These are phyloP conservation scores for Fagopyrum esculentum DNA, from an alignment of 148 eudicot genomes.

Conservation along the genomic window DNA sequence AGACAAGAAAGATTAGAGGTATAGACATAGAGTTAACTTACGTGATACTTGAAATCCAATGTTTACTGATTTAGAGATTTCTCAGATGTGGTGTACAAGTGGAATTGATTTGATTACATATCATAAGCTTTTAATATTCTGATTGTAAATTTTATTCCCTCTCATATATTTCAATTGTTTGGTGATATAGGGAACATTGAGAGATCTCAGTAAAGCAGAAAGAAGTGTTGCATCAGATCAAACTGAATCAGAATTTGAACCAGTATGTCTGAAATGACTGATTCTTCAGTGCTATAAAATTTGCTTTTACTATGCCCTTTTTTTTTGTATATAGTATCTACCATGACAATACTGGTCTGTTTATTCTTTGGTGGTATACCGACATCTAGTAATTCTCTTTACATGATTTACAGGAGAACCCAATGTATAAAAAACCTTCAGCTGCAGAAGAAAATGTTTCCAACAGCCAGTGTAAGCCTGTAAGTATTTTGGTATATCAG, in stretches of 20 bases:
- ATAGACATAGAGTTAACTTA: not conserved
- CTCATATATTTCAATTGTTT: not conserved
- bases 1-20: not conserved
- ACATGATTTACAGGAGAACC: not conserved
- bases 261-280: not conserved
- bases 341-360: not conserved
- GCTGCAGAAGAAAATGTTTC: not conserved
- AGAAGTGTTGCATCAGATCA: constrained; percentile 8
- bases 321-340: not conserved
- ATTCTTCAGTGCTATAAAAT: not conserved
- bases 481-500: not conserved
- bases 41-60: not conserved
- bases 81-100: not conserved
- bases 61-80: not conserved
- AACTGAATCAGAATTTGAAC: constrained; percentile 9
- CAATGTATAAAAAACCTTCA: not conserved
- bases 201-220: constrained; percentile 14
- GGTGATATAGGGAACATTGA: constrained; percentile 8
- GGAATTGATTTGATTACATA: not conserved
- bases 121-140: not conserved
- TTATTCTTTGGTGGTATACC: not conserved
- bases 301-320: not conserved
- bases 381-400: not conserved
- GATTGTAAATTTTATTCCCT: not conserved
- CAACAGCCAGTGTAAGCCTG: not conserved